A percentile compares a stretch with the other conserved stretches of the same genome.
phyloP scores from a whole-genome alignment of 257 asterid genomes.

The Catharanthus roseus region DNA sequence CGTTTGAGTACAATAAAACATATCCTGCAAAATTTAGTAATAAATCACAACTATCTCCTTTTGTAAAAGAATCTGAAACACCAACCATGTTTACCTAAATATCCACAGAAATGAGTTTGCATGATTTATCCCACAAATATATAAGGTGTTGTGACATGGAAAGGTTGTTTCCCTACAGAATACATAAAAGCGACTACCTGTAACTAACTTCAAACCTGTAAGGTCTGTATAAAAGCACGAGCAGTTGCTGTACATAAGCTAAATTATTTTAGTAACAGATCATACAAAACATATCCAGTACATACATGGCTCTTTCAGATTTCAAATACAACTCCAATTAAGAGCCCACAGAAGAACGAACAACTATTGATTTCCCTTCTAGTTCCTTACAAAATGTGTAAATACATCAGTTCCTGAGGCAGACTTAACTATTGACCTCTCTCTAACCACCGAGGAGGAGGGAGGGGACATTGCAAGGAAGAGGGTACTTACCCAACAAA shows the following conservation, averaged over 20 bases:
- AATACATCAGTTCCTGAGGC: not conserved
- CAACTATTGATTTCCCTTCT: not conserved
- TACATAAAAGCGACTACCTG: too few relatives aligned
- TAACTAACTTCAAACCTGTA: too few relatives aligned
- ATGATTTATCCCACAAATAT: not conserved
- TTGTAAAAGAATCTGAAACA: not conserved
- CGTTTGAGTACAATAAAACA: conserved; percentile 57
- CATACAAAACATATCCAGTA: too few relatives aligned
- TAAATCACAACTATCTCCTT: conserved; percentile 10
- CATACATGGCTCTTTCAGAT: too few relatives aligned
- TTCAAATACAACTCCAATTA: not conserved
- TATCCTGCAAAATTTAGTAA: conserved; percentile 65
- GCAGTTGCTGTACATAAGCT: not conserved
- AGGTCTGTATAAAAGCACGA: not conserved
- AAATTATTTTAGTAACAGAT: too few relatives aligned
- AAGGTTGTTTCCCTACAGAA: not conserved
- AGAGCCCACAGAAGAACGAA: not conserved
- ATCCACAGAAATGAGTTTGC: not conserved
- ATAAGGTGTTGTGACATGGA: too few relatives aligned
- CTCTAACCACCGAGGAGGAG: not conserved
- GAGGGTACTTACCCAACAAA: conserved; percentile 69
- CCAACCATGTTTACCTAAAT: not conserved
- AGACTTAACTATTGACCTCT: not conserved
- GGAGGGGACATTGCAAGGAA: not conserved
- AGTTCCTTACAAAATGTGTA: not conserved